Conservation (phyloP, 345 rosid species). For the Populus pruinosa region DNA sequence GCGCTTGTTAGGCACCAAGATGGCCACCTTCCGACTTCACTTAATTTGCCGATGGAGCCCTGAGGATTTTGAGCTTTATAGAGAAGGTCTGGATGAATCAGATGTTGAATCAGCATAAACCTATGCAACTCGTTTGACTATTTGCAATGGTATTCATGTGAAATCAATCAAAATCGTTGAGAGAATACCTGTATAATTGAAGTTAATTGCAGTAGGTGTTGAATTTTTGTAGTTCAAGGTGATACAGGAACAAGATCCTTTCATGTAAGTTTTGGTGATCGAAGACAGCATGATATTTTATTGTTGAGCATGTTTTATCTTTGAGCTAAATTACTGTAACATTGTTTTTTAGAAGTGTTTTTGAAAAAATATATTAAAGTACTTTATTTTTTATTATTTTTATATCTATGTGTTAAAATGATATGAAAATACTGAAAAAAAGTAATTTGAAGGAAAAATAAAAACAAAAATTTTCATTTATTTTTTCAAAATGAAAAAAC, state of each 20-base stretch:
- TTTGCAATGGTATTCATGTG: neutral
- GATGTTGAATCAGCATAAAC: conserved; percentile 75
- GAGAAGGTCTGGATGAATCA: conserved; percentile 59
- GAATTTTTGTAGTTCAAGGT: neutral
- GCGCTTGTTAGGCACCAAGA: conserved; percentile 83
- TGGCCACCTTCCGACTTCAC: conserved; percentile 85
- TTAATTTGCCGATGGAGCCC: conserved; percentile 79
- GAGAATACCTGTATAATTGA: neutral
- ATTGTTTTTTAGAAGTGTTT: no score
- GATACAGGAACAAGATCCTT: neutral
- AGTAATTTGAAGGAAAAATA: no score
- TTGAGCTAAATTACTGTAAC: neutral
- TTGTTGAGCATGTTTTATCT: neutral
- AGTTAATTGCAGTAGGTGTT: neutral
- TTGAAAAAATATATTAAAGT: no score
- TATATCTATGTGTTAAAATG: no score
- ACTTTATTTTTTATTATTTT: no score
- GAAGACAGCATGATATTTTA: neutral
- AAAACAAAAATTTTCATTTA: no score
- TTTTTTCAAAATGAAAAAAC: no score
- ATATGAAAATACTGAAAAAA: no score
- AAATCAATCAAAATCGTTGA: conserved; percentile 7
- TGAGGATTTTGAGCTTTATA: conserved; percentile 68
- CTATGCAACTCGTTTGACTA: neutral
- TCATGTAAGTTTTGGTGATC: neutral